phyloP scores from a whole-genome alignment of 306 rosid genomes.

The Prinsepia uniflora region DNA sequence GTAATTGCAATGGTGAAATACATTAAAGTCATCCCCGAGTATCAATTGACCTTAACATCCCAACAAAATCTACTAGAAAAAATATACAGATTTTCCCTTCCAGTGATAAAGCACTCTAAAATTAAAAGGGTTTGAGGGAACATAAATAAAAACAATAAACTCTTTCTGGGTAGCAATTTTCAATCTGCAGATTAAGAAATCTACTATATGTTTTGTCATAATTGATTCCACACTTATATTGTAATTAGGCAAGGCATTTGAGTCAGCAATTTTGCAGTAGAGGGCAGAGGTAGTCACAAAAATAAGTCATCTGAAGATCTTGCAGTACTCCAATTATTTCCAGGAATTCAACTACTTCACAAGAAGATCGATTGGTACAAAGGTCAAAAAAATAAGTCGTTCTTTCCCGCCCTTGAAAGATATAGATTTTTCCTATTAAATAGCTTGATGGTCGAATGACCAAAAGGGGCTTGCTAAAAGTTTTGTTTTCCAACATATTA shows the following conservation, averaged over 20 bases:
- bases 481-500: too few relatives aligned
- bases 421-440: too few relatives aligned
- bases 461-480: too few relatives aligned
- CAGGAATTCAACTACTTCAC: not conserved
- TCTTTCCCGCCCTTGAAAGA: too few relatives aligned
- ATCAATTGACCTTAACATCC: not conserved
- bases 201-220: not conserved
- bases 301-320: too few relatives aligned
- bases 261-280: too few relatives aligned
- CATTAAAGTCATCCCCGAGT: not conserved
- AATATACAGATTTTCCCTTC: not conserved
- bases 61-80: not conserved
- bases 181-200: not conserved
- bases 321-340: too few relatives aligned
- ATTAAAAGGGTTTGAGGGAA: not conserved
- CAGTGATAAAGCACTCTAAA: not conserved
- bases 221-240: not conserved
- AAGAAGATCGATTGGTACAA: not conserved
- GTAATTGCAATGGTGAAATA: slow-evolving; percentile 24
- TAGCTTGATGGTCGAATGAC: too few relatives aligned
- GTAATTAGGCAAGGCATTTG: not conserved
- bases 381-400: too few relatives aligned
- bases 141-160: not conserved
- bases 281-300: too few relatives aligned
- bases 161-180: not conserved